Conservation (phyloP, 148 eudicot species). For the Euryodendron excelsum region DNA sequence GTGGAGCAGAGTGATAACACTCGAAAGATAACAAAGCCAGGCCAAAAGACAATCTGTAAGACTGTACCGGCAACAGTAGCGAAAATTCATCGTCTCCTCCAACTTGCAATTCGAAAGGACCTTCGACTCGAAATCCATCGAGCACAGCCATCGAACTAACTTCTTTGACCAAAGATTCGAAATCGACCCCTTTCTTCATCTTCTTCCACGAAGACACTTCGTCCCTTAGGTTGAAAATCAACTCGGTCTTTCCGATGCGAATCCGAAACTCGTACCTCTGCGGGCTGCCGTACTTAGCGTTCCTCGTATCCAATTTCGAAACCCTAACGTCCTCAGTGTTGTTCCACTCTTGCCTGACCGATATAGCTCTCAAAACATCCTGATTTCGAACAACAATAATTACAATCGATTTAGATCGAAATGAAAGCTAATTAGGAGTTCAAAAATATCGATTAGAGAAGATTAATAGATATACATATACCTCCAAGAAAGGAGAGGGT, state of each 20-base stretch:
- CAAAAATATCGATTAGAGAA: background rate
- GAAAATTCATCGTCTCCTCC: slow-evolving; percentile 37
- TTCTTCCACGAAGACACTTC: slow-evolving; percentile 44
- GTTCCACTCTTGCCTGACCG: slow-evolving; percentile 44
- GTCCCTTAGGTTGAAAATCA: slow-evolving; percentile 37
- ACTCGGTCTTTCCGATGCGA: slow-evolving; percentile 30
- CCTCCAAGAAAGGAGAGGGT: slow-evolving; percentile 36
- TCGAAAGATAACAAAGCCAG: background rate
- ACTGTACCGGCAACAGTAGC: slow-evolving; percentile 49
- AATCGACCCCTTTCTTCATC: slow-evolving; percentile 24
- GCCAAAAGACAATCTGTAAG: background rate
- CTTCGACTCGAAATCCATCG: slow-evolving; percentile 34
- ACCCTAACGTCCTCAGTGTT: slow-evolving; percentile 35
- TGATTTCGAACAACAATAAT: too few relatives aligned
- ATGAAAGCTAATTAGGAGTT: background rate
- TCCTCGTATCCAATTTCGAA: slow-evolving; percentile 36
- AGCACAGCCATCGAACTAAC: slow-evolving; percentile 34
- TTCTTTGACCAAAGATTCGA: slow-evolving; percentile 34
- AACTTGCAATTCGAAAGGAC: slow-evolving; percentile 48
- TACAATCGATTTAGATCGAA: background rate
- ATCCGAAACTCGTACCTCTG: slow-evolving; percentile 35
- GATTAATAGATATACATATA: background rate
- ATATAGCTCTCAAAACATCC: slow-evolving; percentile 21
- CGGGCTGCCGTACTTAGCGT: slow-evolving; percentile 28
- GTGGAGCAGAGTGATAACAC: too few relatives aligned